Evolutionary conservation across 2,329 filamentous ascomycete genomes (phyloP), one percentile per base, ranked within the genome.

Genomic region (Neofusicoccum laricinum): DNA sequence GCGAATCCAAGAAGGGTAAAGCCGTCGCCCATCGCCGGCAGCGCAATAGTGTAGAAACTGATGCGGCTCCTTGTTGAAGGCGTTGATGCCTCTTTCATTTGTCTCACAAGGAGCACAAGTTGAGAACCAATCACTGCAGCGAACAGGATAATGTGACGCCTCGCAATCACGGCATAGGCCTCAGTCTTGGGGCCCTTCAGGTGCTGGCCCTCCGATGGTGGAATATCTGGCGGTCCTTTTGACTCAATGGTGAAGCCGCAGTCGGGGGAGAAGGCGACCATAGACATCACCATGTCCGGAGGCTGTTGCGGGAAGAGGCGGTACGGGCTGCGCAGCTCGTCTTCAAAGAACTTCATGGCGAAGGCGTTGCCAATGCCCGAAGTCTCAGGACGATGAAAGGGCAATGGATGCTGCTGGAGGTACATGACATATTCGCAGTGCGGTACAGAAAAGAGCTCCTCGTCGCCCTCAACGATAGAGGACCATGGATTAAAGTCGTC

Each of bases 371-470:
- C 63, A 36, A 49, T 66, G 64, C 62, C 66, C 8, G 40, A 17
- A 19, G 55, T 30, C 30, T 59, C 55, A 1, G 40, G 25, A 19
- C 25, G 41, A 21, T 21, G 11, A 63, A 69, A 72, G 5, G 65
- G 58, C 62, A 69, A 59, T 1, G 87, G 86, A 67, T 90, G 84
- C 45, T 94, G 83, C 74, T 98, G 95, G 34, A 94, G 81, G 75
- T 93, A 98, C 63, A 96, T 80, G 57, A 99, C 80, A 72, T 92
- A 92, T 76, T 99, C 95, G 82, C 95, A 99, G 69, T 91, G 90
- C 0, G 92, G 92, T 38, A 84, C 77, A 17, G 87, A 85, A 65
- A 84, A 83, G 11, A 84, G 79, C 66, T 90, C 88, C 66, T 90
- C 88, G 21, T 85, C 83, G 11, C 71, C 74, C 19, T 69, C 70